These are phyloP conservation scores for Cicer arietinum DNA, from an alignment of 306 rosid genomes.

Conservation along the genomic window DNA sequence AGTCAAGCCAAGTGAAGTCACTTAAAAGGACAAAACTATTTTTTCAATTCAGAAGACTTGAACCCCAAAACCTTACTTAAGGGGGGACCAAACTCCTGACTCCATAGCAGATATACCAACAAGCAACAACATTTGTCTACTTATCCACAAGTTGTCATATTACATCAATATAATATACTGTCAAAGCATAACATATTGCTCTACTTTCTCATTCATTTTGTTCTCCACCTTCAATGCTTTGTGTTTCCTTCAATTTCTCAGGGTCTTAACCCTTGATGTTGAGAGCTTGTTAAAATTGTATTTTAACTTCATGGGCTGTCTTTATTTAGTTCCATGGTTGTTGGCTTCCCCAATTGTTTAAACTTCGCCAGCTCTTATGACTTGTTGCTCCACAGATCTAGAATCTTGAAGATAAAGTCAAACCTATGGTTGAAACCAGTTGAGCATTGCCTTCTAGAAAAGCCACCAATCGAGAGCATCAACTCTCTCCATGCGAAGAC, in stretches of 20 bases:
- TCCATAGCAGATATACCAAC: neutral
- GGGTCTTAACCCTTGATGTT: neutral
- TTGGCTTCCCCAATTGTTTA: neutral
- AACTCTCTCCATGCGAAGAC: too few species aligned
- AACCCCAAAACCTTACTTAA: too few species aligned
- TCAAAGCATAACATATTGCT: too few species aligned
- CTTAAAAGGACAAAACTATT: neutral
- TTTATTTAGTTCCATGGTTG: neutral
- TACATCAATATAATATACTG: too few species aligned
- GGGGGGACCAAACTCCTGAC: too few species aligned
- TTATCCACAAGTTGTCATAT: neutral
- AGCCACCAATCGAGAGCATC: too few species aligned
- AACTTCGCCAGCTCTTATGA: neutral
- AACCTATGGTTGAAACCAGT: neutral
- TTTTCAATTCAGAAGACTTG: too few species aligned
- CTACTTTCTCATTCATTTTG: neutral
- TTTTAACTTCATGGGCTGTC: constrained; percentile 3
- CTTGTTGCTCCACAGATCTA: neutral
- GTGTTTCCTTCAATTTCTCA: neutral
- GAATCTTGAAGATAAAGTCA: neutral
- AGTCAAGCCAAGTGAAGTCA: neutral
- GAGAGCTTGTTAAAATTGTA: neutral
- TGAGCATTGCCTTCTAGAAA: neutral
- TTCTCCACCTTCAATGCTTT: neutral
- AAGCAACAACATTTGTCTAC: neutral